Base-by-base conservation (phyloP, 176 grass and related monocot species). In the Cenchrus purpureus region DNA sequence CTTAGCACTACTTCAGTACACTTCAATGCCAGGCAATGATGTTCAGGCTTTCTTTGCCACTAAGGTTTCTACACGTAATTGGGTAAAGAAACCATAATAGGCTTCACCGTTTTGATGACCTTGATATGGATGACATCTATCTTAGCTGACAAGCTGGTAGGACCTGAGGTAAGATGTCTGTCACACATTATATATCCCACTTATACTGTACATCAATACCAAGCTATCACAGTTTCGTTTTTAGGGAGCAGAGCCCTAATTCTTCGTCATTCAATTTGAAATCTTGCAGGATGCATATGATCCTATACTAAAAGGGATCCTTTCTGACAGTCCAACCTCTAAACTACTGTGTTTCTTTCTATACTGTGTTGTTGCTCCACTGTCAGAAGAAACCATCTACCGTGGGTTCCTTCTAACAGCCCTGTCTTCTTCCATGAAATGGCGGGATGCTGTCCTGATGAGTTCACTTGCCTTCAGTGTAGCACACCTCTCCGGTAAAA, bases 311-410 rank as follows among this genome's bases (percentile, higher is more conserved):
- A 94, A 89, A 77, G 59, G 90, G 76, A 98, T 98, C 42, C 88
- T 98, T 69, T 87, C 73, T 34, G 11, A 80, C 22, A 88, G 87
- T 81, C 77, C 87, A 31, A 51, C 70, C 9, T 81, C 93, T 78
- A 88, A 69, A 63, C 13, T 87, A 49, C 3, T 85, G 71, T 93
- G 90, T 71, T 78, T 87, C 78, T 81, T 89, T 84, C 88, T 95
- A 10, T 95, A 94, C 82, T 92, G 93, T 85, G 75, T 98, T 20
- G 58, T 91, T 83, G 84, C 91, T 74, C 91, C 96, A 2, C 40
- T 95, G 71, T 81, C 91, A n/a, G 96, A 98, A 88, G 96, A 98
- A 91, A 95, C 87, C 48, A 87, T 98, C 55, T 98, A 98, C 68
- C 93, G 96, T 8, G 91, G 96, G 73, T 98, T 94, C 76, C 96